Evolutionary conservation across 2,329 filamentous ascomycete species (phyloP).

Genomic region (Claviceps sp.): DNA sequence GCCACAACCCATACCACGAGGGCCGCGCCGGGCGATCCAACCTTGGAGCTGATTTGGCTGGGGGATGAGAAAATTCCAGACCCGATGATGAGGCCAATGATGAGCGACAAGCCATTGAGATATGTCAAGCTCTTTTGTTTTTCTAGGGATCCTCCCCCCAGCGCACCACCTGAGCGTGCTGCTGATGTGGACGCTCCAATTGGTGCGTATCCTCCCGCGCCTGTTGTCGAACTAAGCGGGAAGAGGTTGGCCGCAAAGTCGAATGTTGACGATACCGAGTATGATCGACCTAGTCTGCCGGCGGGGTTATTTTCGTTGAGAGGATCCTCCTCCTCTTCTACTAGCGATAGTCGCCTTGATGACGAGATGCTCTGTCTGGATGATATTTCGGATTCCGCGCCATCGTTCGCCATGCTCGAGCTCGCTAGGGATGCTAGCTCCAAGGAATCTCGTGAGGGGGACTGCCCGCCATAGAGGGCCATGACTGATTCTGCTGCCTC

Average conservation of each 20-base stretch:
- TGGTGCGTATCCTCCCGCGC: slow-evolving; percentile 63
- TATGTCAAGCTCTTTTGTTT: slow-evolving; percentile 94
- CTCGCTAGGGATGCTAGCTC: slow-evolving; percentile 92
- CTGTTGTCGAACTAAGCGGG: slow-evolving; percentile 71
- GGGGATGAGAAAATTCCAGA: slow-evolving; percentile 94
- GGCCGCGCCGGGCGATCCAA: slow-evolving; percentile 79
- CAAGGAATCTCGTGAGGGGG: slow-evolving; percentile 69
- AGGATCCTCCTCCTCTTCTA: slow-evolving; percentile 72
- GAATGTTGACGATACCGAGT: slow-evolving; percentile 85
- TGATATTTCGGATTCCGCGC: slow-evolving; percentile 47
- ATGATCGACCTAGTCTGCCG: slow-evolving; percentile 46
- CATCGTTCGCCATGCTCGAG: slow-evolving; percentile 45
- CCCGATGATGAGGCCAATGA: slow-evolving; percentile 88
- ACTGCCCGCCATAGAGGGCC: slow-evolving; percentile 26
- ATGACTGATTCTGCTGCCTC: slow-evolving; percentile 19
- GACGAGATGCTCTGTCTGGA: slow-evolving; percentile 82
- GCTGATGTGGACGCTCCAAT: slow-evolving; percentile 61
- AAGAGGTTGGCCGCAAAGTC: slow-evolving; percentile 92
- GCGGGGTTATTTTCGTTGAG: slow-evolving; percentile 45
- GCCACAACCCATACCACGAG: slow-evolving; percentile 86
- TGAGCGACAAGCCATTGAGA: slow-evolving; percentile 79
- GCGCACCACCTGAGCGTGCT: slow-evolving; percentile 30
- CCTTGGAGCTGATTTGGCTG: slow-evolving; percentile 81
- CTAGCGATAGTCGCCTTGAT: slow-evolving; percentile 77
- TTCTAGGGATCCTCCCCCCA: slow-evolving; percentile 72